A percentile compares a stretch with the other conserved stretches of the same genome.
These are phyloP conservation scores for Scenedesmus sp. DNA, from an alignment of 163 green algal genomes.

Conservation along the genomic window DNA sequence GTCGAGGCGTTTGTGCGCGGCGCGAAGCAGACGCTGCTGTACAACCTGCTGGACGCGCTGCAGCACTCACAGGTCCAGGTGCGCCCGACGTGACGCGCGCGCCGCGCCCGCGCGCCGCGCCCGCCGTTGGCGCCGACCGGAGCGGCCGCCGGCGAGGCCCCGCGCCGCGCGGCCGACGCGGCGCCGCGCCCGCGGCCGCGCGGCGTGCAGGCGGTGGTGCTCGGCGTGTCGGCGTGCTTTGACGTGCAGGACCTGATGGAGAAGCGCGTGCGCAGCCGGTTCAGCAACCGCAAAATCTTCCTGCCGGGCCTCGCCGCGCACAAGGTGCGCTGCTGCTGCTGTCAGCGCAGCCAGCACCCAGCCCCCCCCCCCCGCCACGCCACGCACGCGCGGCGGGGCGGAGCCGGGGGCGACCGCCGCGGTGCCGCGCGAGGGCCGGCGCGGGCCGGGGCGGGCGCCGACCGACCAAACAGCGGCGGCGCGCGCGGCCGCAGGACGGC, in stretches of 20 bases:
- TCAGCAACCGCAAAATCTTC: slow-evolving; percentile 73
- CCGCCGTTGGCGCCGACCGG: too few relatives aligned
- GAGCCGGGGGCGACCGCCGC: too few relatives aligned
- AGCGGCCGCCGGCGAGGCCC: too few relatives aligned
- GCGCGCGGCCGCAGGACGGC: not conserved
- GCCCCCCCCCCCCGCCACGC: too few relatives aligned
- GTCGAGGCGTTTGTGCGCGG: slow-evolving; percentile 37
- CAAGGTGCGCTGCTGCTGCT: not conserved
- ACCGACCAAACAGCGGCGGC: too few relatives aligned
- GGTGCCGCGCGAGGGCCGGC: too few relatives aligned
- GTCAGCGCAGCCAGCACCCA: too few relatives aligned
- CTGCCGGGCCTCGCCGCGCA: slow-evolving; percentile 27
- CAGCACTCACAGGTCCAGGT: slow-evolving; percentile 72
- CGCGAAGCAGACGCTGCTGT: slow-evolving; percentile 87
- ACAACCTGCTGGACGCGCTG: slow-evolving; percentile 91
- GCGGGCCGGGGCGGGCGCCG: too few relatives aligned
- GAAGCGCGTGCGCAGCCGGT: slow-evolving; percentile 87
- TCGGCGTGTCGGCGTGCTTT: slow-evolving; percentile 73
- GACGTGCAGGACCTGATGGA: slow-evolving; percentile 87
- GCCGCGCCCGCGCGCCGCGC: too few relatives aligned
- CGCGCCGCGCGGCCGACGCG: too few relatives aligned
- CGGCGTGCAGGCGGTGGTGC: slow-evolving; percentile 73
- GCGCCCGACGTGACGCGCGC: too few relatives aligned
- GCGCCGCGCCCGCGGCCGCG: not conserved
- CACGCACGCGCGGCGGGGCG: too few relatives aligned